A percentile compares a stretch with the other conserved stretches of the same genome.
phyloP scores from a whole-genome alignment of 495 filamentous ascomycete species.

The Lophiotrema nucula region DNA sequence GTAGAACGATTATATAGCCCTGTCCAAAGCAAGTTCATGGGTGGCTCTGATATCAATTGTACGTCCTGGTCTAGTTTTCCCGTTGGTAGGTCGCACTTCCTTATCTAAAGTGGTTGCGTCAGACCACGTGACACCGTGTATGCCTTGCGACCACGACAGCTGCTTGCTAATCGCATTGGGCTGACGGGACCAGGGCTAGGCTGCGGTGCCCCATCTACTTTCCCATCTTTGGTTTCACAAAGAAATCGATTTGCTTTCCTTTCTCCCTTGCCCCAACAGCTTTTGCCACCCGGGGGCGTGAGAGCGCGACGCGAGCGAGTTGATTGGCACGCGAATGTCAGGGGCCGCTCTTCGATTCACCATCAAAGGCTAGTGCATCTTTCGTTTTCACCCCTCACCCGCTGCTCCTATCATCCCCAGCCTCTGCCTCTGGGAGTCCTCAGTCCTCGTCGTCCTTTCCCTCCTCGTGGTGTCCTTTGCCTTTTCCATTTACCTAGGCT shows the following conservation, averaged over 20 bases:
- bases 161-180: too few species aligned
- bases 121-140: too few species aligned
- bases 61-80: too few species aligned
- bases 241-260: background rate
- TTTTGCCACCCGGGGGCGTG: constrained; percentile 15
- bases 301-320: constrained; percentile 12
- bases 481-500: background rate
- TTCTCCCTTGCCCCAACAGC: background rate
- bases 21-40: too few species aligned
- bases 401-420: background rate
- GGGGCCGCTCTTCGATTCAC: constrained; percentile 11
- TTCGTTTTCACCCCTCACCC: background rate
- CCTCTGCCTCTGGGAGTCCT: background rate
- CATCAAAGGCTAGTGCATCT: constrained; percentile 4
- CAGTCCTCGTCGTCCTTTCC: background rate
- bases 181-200: too few species aligned
- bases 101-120: too few species aligned
- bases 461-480: background rate
- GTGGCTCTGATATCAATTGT: too few species aligned
- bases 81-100: too few species aligned
- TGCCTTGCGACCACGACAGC: too few species aligned
- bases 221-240: too few species aligned
- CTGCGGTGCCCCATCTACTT: too few species aligned
- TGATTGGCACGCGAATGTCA: background rate
- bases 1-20: too few species aligned